These are phyloP conservation scores for Teratosphaeria gauchensis DNA, from an alignment of 2,329 filamentous ascomycete species.

Conservation along the genomic window DNA sequence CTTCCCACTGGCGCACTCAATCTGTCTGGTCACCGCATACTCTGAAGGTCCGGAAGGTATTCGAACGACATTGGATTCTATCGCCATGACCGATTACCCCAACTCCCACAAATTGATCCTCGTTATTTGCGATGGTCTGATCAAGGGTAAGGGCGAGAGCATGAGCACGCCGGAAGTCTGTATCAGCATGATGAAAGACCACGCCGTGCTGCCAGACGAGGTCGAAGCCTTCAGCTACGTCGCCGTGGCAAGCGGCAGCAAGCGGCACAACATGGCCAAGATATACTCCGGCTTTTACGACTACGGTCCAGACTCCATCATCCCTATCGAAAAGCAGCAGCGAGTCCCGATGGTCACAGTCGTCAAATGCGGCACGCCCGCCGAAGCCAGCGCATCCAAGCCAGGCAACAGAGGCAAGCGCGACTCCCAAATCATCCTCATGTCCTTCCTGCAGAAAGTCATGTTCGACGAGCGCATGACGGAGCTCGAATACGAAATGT, in stretches of 20 bases:
- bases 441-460: conserved; percentile 99
- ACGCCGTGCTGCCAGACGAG: conserved; percentile 66
- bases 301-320: conserved; percentile 71
- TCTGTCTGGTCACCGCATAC: conserved; percentile 93
- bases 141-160: conserved; percentile 87
- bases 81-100: conserved; percentile 95
- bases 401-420: conserved; percentile 97
- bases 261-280: conserved; percentile 99
- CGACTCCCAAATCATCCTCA: conserved; percentile 96
- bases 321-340: conserved; percentile 82
- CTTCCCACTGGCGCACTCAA: conserved; percentile 83
- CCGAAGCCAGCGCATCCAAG: conserved; percentile 71
- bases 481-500: conserved; percentile 98
- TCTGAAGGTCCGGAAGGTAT: conserved; percentile 91
- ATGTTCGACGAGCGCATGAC: conserved; percentile 99
- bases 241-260: conserved; percentile 87
- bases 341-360: conserved; percentile 95
- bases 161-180: conserved; percentile 83
- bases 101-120: conserved; percentile 98
- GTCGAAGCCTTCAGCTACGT: conserved; percentile 92
- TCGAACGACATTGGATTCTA: conserved; percentile 86
- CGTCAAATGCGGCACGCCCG: conserved; percentile 90
- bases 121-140: conserved; percentile 92
- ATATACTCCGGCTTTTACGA: conserved; percentile 97
- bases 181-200: conserved; percentile 89